These are phyloP conservation scores for Dendryphion nanum DNA, from an alignment of 2,329 filamentous ascomycete species.

Conservation along the genomic window DNA sequence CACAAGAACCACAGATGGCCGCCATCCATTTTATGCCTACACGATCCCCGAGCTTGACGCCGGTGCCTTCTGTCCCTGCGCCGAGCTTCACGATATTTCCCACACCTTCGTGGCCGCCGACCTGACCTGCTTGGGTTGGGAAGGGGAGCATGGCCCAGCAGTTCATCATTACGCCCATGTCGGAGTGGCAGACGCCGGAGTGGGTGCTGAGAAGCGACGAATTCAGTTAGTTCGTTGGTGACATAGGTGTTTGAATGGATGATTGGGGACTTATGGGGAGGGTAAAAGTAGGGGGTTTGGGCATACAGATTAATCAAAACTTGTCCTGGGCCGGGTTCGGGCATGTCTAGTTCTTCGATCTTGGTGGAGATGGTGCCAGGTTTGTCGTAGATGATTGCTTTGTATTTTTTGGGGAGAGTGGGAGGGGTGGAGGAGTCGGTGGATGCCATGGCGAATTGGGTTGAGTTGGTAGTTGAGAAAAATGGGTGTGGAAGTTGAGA, in stretches of 20 bases:
- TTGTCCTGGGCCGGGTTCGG: constrained; percentile 62
- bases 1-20: constrained; percentile 50
- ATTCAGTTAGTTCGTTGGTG: constrained; percentile 1
- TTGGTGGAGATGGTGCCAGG: constrained; percentile 65
- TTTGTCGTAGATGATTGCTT: constrained; percentile 64
- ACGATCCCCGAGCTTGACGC: constrained; percentile 63
- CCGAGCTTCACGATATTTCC: constrained; percentile 66
- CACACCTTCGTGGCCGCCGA: constrained; percentile 70
- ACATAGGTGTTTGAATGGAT: neutral
- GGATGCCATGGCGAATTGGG: too few relatives aligned
- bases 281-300: constrained; percentile 3
- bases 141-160: constrained; percentile 56
- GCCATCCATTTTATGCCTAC: constrained; percentile 71
- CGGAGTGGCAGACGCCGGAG: constrained; percentile 65
- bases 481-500: too few relatives aligned
- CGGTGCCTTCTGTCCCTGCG: constrained; percentile 54
- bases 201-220: constrained; percentile 45
- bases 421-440: too few relatives aligned
- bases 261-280: neutral
- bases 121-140: constrained; percentile 60
- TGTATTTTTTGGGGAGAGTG: constrained; percentile 57
- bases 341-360: constrained; percentile 62
- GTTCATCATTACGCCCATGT: constrained; percentile 53
- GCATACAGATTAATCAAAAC: constrained; percentile 61
- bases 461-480: too few relatives aligned